These are phyloP conservation scores for Neospermospora avenae DNA, from an alignment of 2,329 filamentous ascomycete species.

Conservation along the genomic window DNA sequence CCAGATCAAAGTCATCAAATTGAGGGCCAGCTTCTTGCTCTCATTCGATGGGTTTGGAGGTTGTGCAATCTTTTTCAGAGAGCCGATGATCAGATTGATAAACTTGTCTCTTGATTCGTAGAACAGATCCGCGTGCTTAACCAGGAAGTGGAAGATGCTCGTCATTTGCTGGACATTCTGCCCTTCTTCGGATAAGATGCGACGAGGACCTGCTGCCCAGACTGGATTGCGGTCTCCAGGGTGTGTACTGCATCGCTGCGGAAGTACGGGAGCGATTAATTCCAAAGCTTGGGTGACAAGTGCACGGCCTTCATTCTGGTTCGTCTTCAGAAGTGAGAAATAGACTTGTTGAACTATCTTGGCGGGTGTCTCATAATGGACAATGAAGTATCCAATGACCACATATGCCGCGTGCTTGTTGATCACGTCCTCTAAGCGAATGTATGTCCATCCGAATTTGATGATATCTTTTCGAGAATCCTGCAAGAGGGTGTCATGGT, in stretches of 20 bases:
- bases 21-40: constrained; percentile 85
- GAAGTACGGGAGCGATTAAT: constrained; percentile 89
- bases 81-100: constrained; percentile 81
- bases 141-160: constrained; percentile 95
- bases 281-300: constrained; percentile 93
- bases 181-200: constrained; percentile 89
- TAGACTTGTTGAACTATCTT: constrained; percentile 98
- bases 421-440: constrained; percentile 95
- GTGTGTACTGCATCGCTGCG: constrained; percentile 70
- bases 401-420: constrained; percentile 99
- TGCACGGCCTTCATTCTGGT: constrained; percentile 89
- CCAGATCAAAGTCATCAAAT: constrained; percentile 87
- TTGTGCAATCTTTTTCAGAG: constrained; percentile 80
- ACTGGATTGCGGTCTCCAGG: constrained; percentile 71
- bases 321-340: constrained; percentile 82
- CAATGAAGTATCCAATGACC: constrained; percentile 95
- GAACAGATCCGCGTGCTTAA: constrained; percentile 87
- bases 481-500: constrained; percentile 82
- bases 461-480: constrained; percentile 97
- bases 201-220: constrained; percentile 87
- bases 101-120: constrained; percentile 94
- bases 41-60: constrained; percentile 84
- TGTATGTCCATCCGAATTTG: constrained; percentile 99
- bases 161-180: constrained; percentile 95
- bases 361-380: constrained; percentile 89